Evolutionary conservation across 78 protist species (phyloP).

Genomic region (Speleostelium caveatum): DNA sequence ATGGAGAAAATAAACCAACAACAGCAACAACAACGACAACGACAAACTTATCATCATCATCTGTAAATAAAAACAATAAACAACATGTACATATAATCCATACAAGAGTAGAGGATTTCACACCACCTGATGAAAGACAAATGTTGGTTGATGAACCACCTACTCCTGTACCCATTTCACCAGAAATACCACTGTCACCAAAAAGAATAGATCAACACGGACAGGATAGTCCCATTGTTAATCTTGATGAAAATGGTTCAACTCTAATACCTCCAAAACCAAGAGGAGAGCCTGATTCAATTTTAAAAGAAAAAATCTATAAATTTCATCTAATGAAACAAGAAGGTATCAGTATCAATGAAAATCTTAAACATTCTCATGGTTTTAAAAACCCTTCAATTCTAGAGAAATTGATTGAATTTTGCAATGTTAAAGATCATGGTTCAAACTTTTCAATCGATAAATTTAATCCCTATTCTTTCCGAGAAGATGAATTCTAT

Average conservation of each 20-base stretch:
- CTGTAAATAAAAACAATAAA: too few species aligned
- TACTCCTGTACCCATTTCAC: neutral
- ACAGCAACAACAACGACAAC: slow-evolving; percentile 1
- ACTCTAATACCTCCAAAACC: slow-evolving; percentile 19
- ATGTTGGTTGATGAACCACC: neutral
- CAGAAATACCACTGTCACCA: neutral
- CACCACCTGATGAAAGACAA: neutral
- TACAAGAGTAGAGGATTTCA: neutral
- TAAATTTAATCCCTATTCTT: slow-evolving; percentile 22
- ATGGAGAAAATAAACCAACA: neutral
- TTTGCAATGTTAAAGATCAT: slow-evolving; percentile 53
- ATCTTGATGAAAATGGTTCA: neutral
- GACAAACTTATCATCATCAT: neutral
- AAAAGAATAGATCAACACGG: neutral
- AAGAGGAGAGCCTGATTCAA: neutral
- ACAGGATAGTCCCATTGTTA: neutral
- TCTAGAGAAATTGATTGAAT: slow-evolving; percentile 51
- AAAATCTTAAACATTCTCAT: slow-evolving; percentile 17
- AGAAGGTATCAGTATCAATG: slow-evolving; percentile 50
- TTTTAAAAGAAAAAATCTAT: slow-evolving; percentile 22
- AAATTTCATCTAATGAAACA: slow-evolving; percentile 58
- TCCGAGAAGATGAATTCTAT: slow-evolving; percentile 27
- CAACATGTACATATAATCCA: neutral
- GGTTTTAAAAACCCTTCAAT: slow-evolving; percentile 62
- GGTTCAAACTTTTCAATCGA: slow-evolving; percentile 17